Evolutionary conservation across 176 grass and related monocot species (phyloP).

Genomic region (Triticum monococcum): DNA sequence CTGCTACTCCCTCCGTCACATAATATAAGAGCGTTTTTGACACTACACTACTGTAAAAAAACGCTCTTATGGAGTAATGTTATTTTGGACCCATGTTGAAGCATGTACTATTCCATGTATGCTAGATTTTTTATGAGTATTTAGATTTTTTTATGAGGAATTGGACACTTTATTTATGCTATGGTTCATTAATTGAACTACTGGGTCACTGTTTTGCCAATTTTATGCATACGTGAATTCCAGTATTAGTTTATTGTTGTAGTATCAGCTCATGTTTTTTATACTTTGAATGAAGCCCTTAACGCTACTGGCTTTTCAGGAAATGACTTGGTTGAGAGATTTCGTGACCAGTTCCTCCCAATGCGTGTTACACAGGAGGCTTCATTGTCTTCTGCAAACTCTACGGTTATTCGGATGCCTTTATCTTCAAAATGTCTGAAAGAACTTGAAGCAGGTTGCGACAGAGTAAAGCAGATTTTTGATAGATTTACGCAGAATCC

Average conservation of each 20-base stretch:
- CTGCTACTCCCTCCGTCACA: background rate
- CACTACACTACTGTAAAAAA: no score
- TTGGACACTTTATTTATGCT: conserved; percentile 21
- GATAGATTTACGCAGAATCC: conserved; percentile 75
- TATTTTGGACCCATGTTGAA: background rate
- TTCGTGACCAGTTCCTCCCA: conserved; percentile 88
- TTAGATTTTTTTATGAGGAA: background rate
- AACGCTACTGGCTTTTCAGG: conserved; percentile 53
- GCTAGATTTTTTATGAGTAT: background rate
- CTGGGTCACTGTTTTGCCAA: conserved; percentile 5
- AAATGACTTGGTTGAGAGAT: conserved; percentile 88
- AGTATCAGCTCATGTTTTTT: background rate
- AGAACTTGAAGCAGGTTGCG: conserved; percentile 71
- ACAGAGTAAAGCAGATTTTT: conserved; percentile 88
- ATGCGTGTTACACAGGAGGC: conserved; percentile 77
- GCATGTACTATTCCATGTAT: background rate
- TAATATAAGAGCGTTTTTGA: no score
- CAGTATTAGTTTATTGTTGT: background rate
- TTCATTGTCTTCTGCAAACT: conserved; percentile 77
- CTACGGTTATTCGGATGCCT: conserved; percentile 87
- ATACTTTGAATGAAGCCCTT: background rate
- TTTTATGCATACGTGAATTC: background rate
- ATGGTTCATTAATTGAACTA: conserved; percentile 18
- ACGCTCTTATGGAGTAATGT: background rate
- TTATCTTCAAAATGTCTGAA: conserved; percentile 87